A percentile compares a stretch with the other conserved stretches of the same genome.
These are phyloP conservation scores for Lasiosphaeria ovina DNA, from an alignment of 495 filamentous ascomycete genomes.

Conservation along the genomic window DNA sequence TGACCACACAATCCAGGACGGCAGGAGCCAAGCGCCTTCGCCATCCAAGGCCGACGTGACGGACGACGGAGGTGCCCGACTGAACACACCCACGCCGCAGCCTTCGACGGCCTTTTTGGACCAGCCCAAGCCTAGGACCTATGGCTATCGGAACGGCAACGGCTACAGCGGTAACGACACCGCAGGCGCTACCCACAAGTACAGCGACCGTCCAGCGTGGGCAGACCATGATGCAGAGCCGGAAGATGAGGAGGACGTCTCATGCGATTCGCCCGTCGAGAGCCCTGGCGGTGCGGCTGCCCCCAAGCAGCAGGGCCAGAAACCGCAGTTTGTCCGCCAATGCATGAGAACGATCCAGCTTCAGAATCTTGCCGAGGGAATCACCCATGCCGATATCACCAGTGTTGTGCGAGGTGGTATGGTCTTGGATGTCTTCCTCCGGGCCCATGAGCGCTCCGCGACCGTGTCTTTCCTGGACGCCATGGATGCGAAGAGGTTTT, in stretches of 20 bases:
- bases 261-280: constrained; percentile 23
- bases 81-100: constrained; percentile 16
- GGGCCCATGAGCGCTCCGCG: constrained; percentile 59
- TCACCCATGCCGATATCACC: constrained; percentile 65
- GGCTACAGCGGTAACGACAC: neutral
- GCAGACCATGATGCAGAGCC: constrained; percentile 23
- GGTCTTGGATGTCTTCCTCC: constrained; percentile 67
- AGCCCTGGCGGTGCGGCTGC: constrained; percentile 20
- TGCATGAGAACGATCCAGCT: constrained; percentile 64
- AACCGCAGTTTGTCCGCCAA: constrained; percentile 32
- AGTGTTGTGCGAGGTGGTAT: constrained; percentile 66
- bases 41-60: constrained; percentile 13
- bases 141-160: constrained; percentile 1
- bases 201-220: constrained; percentile 23
- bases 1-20: constrained; percentile 27
- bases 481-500: constrained; percentile 60
- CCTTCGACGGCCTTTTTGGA: constrained; percentile 4
- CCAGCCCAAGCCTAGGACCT: constrained; percentile 1
- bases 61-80: constrained; percentile 28
- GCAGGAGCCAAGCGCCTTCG: constrained; percentile 19
- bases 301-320: constrained; percentile 20
- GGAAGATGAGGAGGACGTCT: constrained; percentile 23
- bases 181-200: neutral
- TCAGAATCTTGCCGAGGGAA: constrained; percentile 60
- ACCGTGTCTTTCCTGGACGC: constrained; percentile 70